Evolutionary conservation across 805 yeast species (phyloP).

Genomic region (Metschnikowia borealis): DNA sequence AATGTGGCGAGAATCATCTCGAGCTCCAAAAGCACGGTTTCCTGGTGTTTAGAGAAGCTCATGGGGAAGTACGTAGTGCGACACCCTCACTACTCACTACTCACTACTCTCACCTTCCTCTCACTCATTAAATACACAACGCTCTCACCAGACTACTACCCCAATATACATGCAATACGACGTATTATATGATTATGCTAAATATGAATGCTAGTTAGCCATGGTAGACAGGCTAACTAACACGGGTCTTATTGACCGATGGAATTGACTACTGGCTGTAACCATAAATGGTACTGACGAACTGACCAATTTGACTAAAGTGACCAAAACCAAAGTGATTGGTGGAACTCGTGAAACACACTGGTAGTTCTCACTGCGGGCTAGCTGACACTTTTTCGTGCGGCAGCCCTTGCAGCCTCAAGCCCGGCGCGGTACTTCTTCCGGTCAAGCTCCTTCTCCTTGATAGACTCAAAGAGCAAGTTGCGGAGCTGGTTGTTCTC

Average conservation of each 20-base stretch:
- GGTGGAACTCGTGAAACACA: no score
- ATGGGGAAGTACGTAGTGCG: neutral
- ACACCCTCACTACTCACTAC: no score
- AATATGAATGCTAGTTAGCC: neutral
- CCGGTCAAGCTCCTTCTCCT: constrained; percentile 22
- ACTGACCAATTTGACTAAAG: no score
- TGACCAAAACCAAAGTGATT: no score
- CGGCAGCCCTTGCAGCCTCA: neutral
- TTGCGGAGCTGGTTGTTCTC: constrained; percentile 33
- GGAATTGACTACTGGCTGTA: neutral
- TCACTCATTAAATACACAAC: no score
- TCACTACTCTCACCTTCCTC: no score
- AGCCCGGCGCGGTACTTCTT: constrained; percentile 15
- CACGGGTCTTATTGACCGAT: no score
- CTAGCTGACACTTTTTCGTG: neutral
- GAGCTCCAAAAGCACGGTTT: constrained; percentile 29
- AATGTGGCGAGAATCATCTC: constrained; percentile 32
- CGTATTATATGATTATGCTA: constrained; percentile 3
- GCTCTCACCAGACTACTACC: no score
- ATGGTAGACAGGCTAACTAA: no score
- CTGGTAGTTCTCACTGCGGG: no score
- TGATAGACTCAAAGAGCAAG: constrained; percentile 27
- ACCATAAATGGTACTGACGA: no score
- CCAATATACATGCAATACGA: neutral
- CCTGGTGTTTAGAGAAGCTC: constrained; percentile 15